Evolutionary conservation across 768 basidiomycete species (phyloP).

Genomic region (Lentinula guzmanii): DNA sequence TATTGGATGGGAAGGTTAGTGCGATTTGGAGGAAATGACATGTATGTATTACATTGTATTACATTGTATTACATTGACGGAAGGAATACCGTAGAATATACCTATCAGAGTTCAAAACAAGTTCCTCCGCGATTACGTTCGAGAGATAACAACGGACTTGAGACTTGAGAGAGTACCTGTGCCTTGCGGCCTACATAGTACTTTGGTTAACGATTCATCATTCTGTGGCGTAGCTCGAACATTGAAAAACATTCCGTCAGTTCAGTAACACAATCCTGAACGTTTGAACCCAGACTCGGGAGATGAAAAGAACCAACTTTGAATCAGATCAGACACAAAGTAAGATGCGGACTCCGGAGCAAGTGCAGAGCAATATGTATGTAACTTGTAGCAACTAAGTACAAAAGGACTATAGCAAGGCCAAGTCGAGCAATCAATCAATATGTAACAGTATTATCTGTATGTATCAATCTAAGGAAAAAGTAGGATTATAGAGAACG

Average conservation of each 20-base stretch:
- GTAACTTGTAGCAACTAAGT: not conserved
- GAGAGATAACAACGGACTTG: not conserved
- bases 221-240: too few species aligned
- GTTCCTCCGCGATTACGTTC: not conserved
- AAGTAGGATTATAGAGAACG: not conserved
- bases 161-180: not conserved
- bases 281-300: too few species aligned
- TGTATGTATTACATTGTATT: too few species aligned
- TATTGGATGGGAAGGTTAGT: slow-evolving; percentile 53
- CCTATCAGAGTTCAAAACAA: too few species aligned
- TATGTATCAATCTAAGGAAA: slow-evolving; percentile 1
- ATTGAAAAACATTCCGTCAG: too few species aligned
- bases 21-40: not conserved
- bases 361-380: not conserved
- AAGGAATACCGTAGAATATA: not conserved
- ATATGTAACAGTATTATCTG: not conserved
- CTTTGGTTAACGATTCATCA: not conserved
- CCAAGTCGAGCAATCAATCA: not conserved
- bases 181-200: not conserved
- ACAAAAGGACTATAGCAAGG: not conserved
- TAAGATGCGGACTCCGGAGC: not conserved
- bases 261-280: too few species aligned
- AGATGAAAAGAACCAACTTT: too few species aligned
- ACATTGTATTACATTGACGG: not conserved
- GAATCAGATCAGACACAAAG: not conserved